Evolutionary conservation across 1,139 yeast species (phyloP).

Genomic region (Wickerhamomyces sp.): DNA sequence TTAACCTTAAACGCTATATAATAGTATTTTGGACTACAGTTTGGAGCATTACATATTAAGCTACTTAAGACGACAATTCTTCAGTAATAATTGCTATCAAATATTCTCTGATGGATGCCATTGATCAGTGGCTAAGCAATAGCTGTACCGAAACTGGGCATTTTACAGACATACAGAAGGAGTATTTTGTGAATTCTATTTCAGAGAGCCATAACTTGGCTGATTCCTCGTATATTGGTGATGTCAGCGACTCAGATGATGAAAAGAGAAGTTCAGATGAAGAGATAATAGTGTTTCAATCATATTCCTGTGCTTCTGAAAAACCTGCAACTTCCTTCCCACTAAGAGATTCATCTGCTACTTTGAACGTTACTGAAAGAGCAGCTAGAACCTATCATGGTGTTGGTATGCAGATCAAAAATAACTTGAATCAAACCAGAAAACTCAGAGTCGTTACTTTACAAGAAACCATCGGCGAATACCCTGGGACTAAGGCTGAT

Average conservation of each 20-base stretch:
- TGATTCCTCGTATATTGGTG: background rate
- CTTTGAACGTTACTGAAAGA: background rate
- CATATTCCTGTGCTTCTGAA: background rate
- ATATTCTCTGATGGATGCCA: slow-evolving; percentile 3
- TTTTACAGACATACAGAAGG: slow-evolving; percentile 4
- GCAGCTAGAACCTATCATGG: background rate
- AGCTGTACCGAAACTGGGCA: slow-evolving; percentile 3
- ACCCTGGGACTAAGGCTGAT: background rate
- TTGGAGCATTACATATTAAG: no score
- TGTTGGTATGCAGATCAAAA: background rate
- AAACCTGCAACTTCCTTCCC: background rate
- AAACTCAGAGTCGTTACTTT: no score
- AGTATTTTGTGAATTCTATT: background rate
- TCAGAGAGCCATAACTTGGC: background rate
- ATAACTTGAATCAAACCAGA: background rate
- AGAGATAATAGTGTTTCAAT: background rate
- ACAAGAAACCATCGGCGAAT: no score
- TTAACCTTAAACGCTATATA: no score
- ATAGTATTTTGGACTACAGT: no score
- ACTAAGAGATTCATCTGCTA: background rate
- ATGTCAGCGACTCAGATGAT: background rate
- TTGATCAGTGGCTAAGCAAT: slow-evolving; percentile 10
- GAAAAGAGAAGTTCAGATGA: background rate
- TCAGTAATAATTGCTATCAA: background rate
- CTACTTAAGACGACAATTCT: no score